Evolutionary conservation across 805 yeast species (phyloP), one percentile per base, ranked within the genome.

Genomic region (Wickerhamomyces queroliae): DNA sequence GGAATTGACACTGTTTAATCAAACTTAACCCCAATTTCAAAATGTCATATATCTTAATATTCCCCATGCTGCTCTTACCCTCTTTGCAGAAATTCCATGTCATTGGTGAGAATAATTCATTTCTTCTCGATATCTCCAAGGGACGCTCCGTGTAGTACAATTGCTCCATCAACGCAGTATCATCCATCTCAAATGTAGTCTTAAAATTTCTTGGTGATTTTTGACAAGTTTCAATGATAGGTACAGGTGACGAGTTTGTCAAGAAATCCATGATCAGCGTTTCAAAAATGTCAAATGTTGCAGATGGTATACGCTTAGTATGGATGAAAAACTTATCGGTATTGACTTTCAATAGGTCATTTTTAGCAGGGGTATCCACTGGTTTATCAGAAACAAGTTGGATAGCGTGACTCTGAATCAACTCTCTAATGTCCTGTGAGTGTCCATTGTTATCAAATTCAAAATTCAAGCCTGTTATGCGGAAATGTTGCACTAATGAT

Each of bases 311-410:
- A 3, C 37, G 28, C 1, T 25, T 9, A 24, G 37, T 33, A 16
- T 37, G 46, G 4, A 45, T 22, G 25, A 42, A 45, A 37, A 40
- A 32, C 19, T 35, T 42, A 27, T 40, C 40, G 5, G 41, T 32
- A 2, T 20, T 35, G 12, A 18, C 18, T 24, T 15, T 36, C 40
- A n/a, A 35, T 7, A 23, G 8, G 11, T 23, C 25, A 8, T 23
- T 23, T 8, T 8, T 8, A 23, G 10, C 25, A 23, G 8, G 25
- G 11, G 8, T 23, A n/a, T n/a, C n/a, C n/a, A n/a, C n/a, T n/a
- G n/a, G n/a, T 11, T 23, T 23, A 23, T 23, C 11, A 11, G 25
- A 23, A 23, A 23, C 10, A 23, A 23, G 25, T 8, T 8, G 11
- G 11, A 23, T 23, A 23, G 25, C 25, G 8, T 23, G 25, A 6